Percentiles rank a stretch among this genome's conserved stretches.
phyloP scores from a whole-genome alignment of 176 grass and related monocot genomes.

The Raddia distichophylla region DNA sequence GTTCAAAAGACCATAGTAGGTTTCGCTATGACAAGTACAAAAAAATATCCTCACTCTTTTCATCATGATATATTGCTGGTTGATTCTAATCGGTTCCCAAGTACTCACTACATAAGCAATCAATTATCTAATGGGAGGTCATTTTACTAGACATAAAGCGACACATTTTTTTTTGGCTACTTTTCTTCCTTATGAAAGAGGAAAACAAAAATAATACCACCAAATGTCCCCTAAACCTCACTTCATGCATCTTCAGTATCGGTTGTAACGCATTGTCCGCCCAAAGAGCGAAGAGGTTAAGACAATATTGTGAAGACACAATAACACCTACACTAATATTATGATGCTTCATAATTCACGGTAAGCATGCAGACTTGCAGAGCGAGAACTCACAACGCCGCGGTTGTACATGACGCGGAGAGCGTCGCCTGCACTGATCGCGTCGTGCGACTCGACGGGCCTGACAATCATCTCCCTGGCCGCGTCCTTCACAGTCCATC shows the following conservation, averaged over 20 bases:
- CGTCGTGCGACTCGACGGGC: slow-evolving; percentile 70
- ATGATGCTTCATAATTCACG: background rate
- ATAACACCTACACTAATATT: background rate
- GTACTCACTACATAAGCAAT: background rate
- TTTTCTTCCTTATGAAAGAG: slow-evolving; percentile 32
- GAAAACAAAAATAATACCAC: background rate
- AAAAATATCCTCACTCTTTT: background rate
- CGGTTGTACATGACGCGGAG: slow-evolving; percentile 68
- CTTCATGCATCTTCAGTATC: background rate
- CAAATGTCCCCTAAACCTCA: background rate
- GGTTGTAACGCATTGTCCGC: background rate
- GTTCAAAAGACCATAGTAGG: background rate
- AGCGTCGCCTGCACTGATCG: slow-evolving; percentile 73
- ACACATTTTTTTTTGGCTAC: background rate
- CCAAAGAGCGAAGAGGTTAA: background rate
- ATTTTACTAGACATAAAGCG: background rate
- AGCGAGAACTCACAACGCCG: slow-evolving; percentile 49
- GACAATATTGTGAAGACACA: background rate
- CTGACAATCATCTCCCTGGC: slow-evolving; percentile 55
- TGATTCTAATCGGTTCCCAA: background rate
- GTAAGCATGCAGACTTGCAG: background rate
- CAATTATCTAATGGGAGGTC: background rate
- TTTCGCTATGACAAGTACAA: background rate
- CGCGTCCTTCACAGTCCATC: slow-evolving; percentile 53
- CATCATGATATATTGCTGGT: background rate